Base-by-base conservation (phyloP, 2,329 filamentous ascomycete genomes). In the Macrophomina tecta region DNA sequence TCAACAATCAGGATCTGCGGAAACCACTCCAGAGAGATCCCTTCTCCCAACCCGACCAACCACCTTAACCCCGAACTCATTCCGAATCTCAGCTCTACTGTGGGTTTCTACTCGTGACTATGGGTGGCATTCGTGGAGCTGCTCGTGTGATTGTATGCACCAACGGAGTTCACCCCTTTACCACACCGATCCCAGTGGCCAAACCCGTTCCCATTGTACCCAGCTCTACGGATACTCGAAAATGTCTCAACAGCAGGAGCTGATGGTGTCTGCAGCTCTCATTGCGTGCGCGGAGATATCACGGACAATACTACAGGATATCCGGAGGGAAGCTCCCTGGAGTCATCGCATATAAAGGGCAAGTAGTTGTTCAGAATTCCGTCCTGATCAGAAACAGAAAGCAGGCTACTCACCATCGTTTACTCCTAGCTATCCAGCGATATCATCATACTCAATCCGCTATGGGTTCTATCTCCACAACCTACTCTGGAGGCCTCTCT, bases 141-240 rank as follows among this genome's bases (percentile, higher is more conserved):
- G 32, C 45, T 12, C 58, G 58, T 40, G 58, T 48, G 58, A 62
- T 49, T 62, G 58, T 62, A 51, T 62, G 58, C 56, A 61, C 42
- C 56, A n/a, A 34, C 38, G 38, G 18, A 30, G 32, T 36, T 9
- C 42, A 23, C 58, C 58, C 58, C 42, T 62, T 62, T 62, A 49
- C 32, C 45, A 36, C 45, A 48, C 32, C 42, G 58, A 62, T 36
- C 32, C 28, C 32, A 34, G 34, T 48, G 14, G 42, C 56, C 40
- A 38, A 36, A 36, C 28, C 28, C 56, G 16, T 12, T 36, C 56
- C 56, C 30, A 48, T 23, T 48, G 40, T 61, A 36, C 7, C 56
- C 40, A 48, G 30, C 56, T 34, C 42, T 61, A 45, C 30, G 58
- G 58, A 49, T n/a, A 38, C 58, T 16, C 42, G 58, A 62, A 62